These are phyloP conservation scores for Nakaseomyces bracarensis DNA, from an alignment of 1,139 yeast genomes.

Conservation along the genomic window DNA sequence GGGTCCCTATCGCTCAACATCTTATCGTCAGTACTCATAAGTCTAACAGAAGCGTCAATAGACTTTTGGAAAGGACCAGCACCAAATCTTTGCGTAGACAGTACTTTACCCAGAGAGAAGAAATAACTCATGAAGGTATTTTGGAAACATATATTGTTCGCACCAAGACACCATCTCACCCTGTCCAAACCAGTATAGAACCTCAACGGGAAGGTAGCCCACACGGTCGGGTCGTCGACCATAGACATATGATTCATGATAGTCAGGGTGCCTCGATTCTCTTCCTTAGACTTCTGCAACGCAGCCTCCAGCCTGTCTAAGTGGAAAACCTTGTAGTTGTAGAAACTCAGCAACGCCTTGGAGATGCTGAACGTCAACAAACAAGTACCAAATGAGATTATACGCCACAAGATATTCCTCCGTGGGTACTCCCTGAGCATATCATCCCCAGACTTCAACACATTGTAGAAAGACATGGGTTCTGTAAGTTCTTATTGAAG, in stretches of 20 bases:
- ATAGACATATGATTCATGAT: conserved; percentile 96
- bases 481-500: too few relatives aligned
- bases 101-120: conserved; percentile 79
- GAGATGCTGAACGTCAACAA: conserved; percentile 56
- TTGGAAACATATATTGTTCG: conserved; percentile 81
- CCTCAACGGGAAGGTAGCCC: conserved; percentile 78
- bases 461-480: conserved; percentile 73
- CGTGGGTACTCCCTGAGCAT: conserved; percentile 60
- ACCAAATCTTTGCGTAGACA: conserved; percentile 83
- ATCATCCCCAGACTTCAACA: conserved; percentile 66
- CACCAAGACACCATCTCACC: conserved; percentile 92
- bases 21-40: conserved; percentile 41
- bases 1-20: conserved; percentile 8
- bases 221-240: conserved; percentile 85
- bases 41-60: conserved; percentile 77
- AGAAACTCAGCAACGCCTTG: conserved; percentile 54
- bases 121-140: conserved; percentile 47
- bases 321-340: conserved; percentile 55
- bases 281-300: conserved; percentile 48
- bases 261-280: conserved; percentile 69
- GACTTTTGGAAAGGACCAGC: conserved; percentile 89
- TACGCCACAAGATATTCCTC: conserved; percentile 51
- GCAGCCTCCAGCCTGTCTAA: conserved; percentile 60
- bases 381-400: conserved; percentile 63
- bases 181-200: conserved; percentile 55